Evolutionary conservation across 805 yeast species (phyloP).

Genomic region (Ogataea methanolica): DNA sequence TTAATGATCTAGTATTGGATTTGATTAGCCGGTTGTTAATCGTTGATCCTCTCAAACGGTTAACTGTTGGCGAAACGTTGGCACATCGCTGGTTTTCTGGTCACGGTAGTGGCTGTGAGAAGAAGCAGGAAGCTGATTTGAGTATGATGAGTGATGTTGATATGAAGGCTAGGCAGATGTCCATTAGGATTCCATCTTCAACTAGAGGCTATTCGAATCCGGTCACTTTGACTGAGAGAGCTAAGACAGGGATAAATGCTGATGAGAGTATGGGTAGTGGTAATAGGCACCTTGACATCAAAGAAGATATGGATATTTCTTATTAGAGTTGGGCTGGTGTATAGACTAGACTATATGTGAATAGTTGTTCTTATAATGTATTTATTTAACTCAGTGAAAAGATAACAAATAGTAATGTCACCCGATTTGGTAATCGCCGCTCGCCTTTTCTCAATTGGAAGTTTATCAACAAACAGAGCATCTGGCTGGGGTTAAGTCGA

Average conservation of each 20-base stretch:
- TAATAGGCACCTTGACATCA: conserved; percentile 2
- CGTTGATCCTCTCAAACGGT: conserved; percentile 44
- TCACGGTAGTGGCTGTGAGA: not conserved
- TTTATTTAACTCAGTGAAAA: too few relatives aligned
- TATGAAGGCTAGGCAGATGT: conserved; percentile 11
- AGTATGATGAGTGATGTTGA: conserved; percentile 1
- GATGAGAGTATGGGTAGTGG: conserved; percentile 21
- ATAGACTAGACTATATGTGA: too few relatives aligned
- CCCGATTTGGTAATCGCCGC: too few relatives aligned
- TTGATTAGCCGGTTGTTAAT: conserved; percentile 58
- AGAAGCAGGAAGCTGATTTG: not conserved
- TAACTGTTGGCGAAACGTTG: conserved; percentile 34
- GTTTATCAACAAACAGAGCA: too few relatives aligned
- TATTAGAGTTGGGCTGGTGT: conserved; percentile 3
- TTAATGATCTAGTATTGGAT: conserved; percentile 61
- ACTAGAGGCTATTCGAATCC: conserved; percentile 26
- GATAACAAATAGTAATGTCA: too few relatives aligned
- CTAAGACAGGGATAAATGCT: conserved; percentile 15
- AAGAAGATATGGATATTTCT: not conserved
- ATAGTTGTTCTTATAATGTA: too few relatives aligned
- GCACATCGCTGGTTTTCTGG: conserved; percentile 41
- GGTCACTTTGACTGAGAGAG: conserved; percentile 23
- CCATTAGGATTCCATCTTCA: conserved; percentile 21
- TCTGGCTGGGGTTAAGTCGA: too few relatives aligned
- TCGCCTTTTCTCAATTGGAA: too few relatives aligned